Base-by-base conservation (phyloP, 306 rosid genomes). In the Vicia villosa region DNA sequence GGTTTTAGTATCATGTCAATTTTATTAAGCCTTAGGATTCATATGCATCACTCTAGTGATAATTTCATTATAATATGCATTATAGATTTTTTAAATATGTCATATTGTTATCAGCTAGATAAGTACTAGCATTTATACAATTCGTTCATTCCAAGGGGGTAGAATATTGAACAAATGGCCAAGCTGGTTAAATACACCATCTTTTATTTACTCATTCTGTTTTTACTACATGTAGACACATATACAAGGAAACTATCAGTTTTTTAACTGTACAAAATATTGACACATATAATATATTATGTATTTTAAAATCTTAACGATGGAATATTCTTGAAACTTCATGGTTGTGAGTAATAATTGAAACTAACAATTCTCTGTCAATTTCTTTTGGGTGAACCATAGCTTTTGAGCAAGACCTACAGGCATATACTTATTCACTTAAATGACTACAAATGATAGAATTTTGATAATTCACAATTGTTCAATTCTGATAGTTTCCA, bases 401-500 rank as follows among this genome's bases (percentile, higher is more conserved):
- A 66, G 12, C 55, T 52, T 32, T 19, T 30, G 16, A 71, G 63
- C 41, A 16, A 28, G 49, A 51, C 63, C 19, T 51, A 42, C 45
- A 28, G 47, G 30, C 65, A 28, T 64, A 17, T 26, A 61, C 42
- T 41, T 41, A 54, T 20, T 60, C 41, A 36, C 26, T 13, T 67
- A 43, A 42, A 74, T 80, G 54, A 16, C 21, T 50, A n/a, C 55
- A 45, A 42, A 28, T 76, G 63, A 47, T 61, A 56, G 38, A 66
- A 64, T 73, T 9, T 69, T 63, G 42, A 28, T 46, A n/a, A 65
- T 40, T 71, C 40, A 1, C 12, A 28, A 43, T 77, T 76, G 15
- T 63, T 63, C 72, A 14, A 50, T 65, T 83, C 71, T 84, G 74
- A 74, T 85, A 78, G 81, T 86, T 87, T 77, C 84, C 72, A 66